Evolutionary conservation across 371 early-diverging fungal genomes (phyloP), one percentile per base, ranked within the genome.

Genomic region (Mucor mucedo): DNA sequence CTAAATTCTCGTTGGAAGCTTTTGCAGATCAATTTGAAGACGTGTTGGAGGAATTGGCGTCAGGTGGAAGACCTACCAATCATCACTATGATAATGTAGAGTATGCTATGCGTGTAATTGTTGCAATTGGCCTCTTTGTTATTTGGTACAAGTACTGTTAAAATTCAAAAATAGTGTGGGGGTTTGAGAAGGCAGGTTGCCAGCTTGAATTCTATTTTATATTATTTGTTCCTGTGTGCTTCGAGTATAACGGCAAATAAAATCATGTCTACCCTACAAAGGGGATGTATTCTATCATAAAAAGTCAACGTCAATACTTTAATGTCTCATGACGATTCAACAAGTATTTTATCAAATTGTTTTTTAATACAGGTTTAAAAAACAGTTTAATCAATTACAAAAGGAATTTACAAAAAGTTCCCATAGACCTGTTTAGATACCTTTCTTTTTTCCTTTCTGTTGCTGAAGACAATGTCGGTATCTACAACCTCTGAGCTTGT

Each of bases 21-120:
- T 95, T 94, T 75, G 85, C 86, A 0, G 79, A 75, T 60, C 80
- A 85, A 65, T 76, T 95, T 52, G 91, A 94, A 52, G 71, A 73
- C 4, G 71, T 90, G 27, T 61, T 91, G 33, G 60, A 65, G 3
- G 71, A 78, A 56, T 53, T 84, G 39, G 69, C 69, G 4, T 69
- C 54, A 14, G 70, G 67, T 21, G 70, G 69, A 29, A 48, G 66
- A 48, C 61, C 70, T 14, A 66, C 65, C 9, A 38, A 47, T 11
- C 40, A 65, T 40, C 16, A 39, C 30, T 66, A 66, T 54, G 68
- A 73, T 44, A 68, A 68, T 63, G 29, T 68, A 5, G 71, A 73
- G 32, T 70, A 66, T 64, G 29, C 49, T 42, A 62, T 66, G 55
- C 63, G 69, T n/a, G 38, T 73, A 5, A 28, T 68, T 38, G 55